Percentiles rank a stretch among this genome's conserved stretches.
Conservation (phyloP, 148 eudicot genomes). For the Diospyros kaki region DNA sequence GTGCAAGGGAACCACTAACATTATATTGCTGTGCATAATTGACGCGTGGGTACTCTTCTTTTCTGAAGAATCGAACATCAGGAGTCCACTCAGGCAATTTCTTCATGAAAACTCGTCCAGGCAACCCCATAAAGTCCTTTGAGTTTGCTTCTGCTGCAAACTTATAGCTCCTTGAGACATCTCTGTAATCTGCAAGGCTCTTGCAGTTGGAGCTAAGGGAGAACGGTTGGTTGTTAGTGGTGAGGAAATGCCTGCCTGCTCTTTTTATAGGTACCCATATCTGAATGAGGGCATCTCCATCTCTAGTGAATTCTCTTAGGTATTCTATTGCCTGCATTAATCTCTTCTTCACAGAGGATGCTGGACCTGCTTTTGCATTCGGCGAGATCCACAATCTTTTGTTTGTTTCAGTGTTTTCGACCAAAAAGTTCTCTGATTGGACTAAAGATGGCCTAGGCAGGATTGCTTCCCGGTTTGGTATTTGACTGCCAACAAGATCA, state of each 20-base stretch:
- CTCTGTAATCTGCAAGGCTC: conserved; percentile 26
- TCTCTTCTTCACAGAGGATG: conserved; percentile 23
- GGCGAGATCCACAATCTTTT: conserved; percentile 51
- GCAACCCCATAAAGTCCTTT: conserved; percentile 50
- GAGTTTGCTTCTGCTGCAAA: conserved; percentile 62
- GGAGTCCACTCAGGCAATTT: conserved; percentile 75
- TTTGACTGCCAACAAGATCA: conserved; percentile 22
- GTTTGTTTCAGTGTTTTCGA: conserved; percentile 39
- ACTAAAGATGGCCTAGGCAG: conserved; percentile 21
- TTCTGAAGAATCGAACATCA: conserved; percentile 53
- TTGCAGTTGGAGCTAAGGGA: conserved; percentile 18
- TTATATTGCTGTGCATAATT: conserved; percentile 40
- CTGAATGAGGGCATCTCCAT: conserved; percentile 49
- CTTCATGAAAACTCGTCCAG: conserved; percentile 64
- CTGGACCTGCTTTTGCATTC: conserved; percentile 10
- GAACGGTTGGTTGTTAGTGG: conserved; percentile 31
- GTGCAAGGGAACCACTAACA: conserved; percentile 66
- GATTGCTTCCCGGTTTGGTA: conserved; percentile 24
- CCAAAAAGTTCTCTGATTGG: conserved; percentile 22
- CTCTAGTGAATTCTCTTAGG: conserved; percentile 19
- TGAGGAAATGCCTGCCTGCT: conserved; percentile 26
- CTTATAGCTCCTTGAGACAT: conserved; percentile 42
- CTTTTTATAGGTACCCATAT: conserved; percentile 40
- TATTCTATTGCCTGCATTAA: conserved; percentile 23
- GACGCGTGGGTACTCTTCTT: conserved; percentile 56